phyloP scores from a whole-genome alignment of 2,329 filamentous ascomycete genomes.

The Cercospora sp. region DNA sequence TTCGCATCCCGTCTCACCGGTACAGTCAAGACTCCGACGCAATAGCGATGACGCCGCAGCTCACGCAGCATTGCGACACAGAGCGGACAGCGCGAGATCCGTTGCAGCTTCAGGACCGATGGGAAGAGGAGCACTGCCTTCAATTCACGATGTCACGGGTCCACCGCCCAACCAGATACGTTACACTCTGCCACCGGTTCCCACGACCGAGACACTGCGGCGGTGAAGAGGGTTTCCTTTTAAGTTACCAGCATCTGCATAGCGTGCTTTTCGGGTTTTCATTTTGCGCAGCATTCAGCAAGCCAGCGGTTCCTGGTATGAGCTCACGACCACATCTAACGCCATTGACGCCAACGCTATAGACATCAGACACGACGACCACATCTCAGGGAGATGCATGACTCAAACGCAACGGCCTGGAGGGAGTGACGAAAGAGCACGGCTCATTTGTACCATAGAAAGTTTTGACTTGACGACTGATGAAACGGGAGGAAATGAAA shows the following conservation, averaged over 20 bases:
- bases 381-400: conserved; percentile 3
- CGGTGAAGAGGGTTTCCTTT: conserved; percentile 16
- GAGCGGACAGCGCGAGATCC: conserved; percentile 39
- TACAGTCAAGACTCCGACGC: conserved; percentile 32
- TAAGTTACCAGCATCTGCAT: conserved; percentile 13
- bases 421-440: background rate
- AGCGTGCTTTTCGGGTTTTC: conserved; percentile 6
- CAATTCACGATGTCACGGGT: conserved; percentile 33
- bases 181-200: conserved; percentile 36
- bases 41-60: conserved; percentile 34
- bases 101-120: conserved; percentile 26
- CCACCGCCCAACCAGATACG: conserved; percentile 25
- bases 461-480: background rate
- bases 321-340: conserved; percentile 9
- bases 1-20: conserved; percentile 34
- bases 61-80: conserved; percentile 27
- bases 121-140: conserved; percentile 31
- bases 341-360: conserved; percentile 11
- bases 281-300: background rate
- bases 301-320: conserved; percentile 12
- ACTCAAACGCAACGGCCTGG: background rate
- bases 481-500: background rate
- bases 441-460: background rate
- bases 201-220: conserved; percentile 33
- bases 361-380: conserved; percentile 13